Percentiles rank a stretch among this genome's conserved stretches.
These are phyloP conservation scores for Trichosanthes truncata DNA, from an alignment of 306 rosid genomes.

Conservation along the genomic window DNA sequence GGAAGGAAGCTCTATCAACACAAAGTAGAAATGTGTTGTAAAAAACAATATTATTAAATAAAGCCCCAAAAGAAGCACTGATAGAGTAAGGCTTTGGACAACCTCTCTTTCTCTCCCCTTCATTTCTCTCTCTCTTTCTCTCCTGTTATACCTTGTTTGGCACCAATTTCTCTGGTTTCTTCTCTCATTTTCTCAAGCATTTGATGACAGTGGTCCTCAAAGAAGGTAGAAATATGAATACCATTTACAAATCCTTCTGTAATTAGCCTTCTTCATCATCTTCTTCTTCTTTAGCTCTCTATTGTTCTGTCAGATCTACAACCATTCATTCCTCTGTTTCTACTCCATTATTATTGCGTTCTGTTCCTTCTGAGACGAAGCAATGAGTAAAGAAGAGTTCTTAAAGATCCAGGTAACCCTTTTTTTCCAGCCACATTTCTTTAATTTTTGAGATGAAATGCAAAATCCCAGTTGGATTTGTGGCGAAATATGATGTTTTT, in stretches of 20 bases:
- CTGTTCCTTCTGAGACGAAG: slow-evolving; percentile 22
- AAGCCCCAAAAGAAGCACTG: slow-evolving; percentile 21
- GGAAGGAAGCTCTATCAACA: background rate
- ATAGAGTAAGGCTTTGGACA: slow-evolving; percentile 16
- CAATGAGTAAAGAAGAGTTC: slow-evolving; percentile 81
- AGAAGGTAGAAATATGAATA: background rate
- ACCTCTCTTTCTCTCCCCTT: background rate
- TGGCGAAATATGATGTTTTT: background rate
- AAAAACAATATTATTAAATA: slow-evolving; percentile 29
- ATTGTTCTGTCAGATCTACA: slow-evolving; percentile 34
- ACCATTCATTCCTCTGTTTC: background rate
- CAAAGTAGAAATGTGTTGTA: background rate
- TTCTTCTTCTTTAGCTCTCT: slow-evolving; percentile 8
- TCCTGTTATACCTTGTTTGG: slow-evolving; percentile 4
- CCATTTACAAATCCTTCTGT: slow-evolving; percentile 15
- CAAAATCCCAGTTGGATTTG: background rate
- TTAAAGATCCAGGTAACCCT: slow-evolving; percentile 72
- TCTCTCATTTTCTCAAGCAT: background rate
- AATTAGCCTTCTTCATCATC: slow-evolving; percentile 15
- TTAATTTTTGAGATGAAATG: background rate
- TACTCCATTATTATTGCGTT: background rate
- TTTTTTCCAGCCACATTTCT: background rate
- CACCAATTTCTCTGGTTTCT: slow-evolving; percentile 1
- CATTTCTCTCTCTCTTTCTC: background rate
- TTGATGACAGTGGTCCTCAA: background rate